A percentile compares a stretch with the other conserved stretches of the same genome.
Conservation (phyloP, 2,329 filamentous ascomycete species). For the Ambrosiella xylebori region DNA sequence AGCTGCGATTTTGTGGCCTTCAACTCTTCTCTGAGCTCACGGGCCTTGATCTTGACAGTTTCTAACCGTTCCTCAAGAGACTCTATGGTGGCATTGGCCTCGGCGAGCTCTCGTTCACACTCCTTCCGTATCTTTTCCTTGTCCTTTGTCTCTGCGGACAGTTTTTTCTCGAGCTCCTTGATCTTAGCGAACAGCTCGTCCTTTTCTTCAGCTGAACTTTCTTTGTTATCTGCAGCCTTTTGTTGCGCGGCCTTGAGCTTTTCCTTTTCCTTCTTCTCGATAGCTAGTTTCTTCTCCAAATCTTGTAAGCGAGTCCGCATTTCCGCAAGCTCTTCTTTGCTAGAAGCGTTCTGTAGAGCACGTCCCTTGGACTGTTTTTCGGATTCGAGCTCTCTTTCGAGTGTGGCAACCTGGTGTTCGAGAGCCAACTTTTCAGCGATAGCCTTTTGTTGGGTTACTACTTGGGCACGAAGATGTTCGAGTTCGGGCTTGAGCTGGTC, state of each 20-base stretch:
- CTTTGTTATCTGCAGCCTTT: constrained; percentile 3
- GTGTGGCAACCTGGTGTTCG: constrained; percentile 56
- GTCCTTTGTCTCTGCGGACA: constrained; percentile 27
- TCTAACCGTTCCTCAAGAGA: constrained; percentile 55
- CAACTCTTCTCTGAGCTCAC: constrained; percentile 33
- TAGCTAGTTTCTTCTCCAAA: constrained; percentile 21
- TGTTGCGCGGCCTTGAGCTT: constrained; percentile 23
- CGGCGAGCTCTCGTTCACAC: constrained; percentile 36
- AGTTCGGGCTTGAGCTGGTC: constrained; percentile 36
- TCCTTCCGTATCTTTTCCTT: constrained; percentile 29
- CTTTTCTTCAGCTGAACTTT: constrained; percentile 3
- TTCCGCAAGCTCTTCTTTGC: constrained; percentile 27
- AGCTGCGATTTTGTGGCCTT: constrained; percentile 26
- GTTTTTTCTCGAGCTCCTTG: constrained; percentile 19
- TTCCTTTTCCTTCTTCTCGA: constrained; percentile 29
- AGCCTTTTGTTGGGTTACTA: constrained; percentile 45
- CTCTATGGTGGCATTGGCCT: constrained; percentile 44
- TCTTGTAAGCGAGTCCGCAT: constrained; percentile 22
- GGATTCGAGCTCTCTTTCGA: constrained; percentile 69
- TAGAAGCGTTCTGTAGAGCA: constrained; percentile 18
- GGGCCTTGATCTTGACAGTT: constrained; percentile 54
- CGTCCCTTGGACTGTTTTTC: constrained; percentile 35
- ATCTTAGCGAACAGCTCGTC: constrained; percentile 6
- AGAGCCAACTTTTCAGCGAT: constrained; percentile 65
- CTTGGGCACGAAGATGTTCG: constrained; percentile 37